phyloP scores from a whole-genome alignment of 2,329 filamentous ascomycete genomes.

The Paecilomyces fulvus region DNA sequence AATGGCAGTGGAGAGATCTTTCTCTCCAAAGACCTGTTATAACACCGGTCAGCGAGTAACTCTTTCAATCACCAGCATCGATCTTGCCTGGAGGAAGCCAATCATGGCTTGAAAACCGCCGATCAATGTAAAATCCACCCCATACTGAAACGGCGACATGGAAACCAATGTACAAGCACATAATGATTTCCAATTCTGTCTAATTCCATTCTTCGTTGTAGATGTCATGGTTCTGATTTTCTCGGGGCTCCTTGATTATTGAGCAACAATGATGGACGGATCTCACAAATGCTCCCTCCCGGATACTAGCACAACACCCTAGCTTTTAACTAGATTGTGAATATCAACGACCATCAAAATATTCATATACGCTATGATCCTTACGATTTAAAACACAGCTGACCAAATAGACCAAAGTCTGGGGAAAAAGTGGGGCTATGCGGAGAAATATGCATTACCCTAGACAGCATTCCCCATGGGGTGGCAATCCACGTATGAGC shows the following conservation, averaged over 20 bases:
- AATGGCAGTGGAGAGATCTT: slow-evolving; percentile 12
- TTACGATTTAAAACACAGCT: background rate
- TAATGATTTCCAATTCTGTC: slow-evolving; percentile 14
- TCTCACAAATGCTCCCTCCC: background rate
- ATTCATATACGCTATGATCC: background rate
- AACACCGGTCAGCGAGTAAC: slow-evolving; percentile 1
- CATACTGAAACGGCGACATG: slow-evolving; percentile 25
- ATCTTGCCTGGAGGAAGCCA: slow-evolving; percentile 17
- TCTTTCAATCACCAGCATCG: background rate
- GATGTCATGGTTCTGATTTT: background rate
- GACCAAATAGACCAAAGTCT: background rate
- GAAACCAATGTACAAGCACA: slow-evolving; percentile 19
- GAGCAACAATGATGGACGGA: background rate
- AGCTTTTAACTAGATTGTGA: background rate
- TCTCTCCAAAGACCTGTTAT: slow-evolving; percentile 16
- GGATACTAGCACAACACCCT: background rate
- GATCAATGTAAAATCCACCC: slow-evolving; percentile 22
- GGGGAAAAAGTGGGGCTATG: background rate
- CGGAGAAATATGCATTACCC: background rate
- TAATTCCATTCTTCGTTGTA: slow-evolving; percentile 7
- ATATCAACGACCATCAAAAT: background rate
- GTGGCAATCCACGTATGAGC: background rate
- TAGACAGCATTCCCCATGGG: background rate
- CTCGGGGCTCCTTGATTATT: background rate
- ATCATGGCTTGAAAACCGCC: slow-evolving; percentile 24